Base-by-base conservation (phyloP, 192 early-diverging fungal species). In the Paraglomus occultum region DNA sequence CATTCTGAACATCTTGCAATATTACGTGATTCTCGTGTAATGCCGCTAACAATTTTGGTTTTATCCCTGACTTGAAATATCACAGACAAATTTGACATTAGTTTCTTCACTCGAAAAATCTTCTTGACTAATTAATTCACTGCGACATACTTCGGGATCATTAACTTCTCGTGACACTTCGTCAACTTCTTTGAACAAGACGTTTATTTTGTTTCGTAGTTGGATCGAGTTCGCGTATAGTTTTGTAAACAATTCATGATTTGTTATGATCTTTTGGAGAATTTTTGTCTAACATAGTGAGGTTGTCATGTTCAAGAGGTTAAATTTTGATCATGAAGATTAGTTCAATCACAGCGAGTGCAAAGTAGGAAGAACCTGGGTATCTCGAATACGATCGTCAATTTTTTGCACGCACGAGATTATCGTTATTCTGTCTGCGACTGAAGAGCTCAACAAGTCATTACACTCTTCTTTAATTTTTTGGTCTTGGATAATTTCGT, bases 101-200 rank as follows among this genome's bases (percentile, higher is more conserved):
- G 31, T 31, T 31, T 31, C 31, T 31, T 3, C 31, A 31, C 31
- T 31, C 31, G 31, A 31, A 31, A 31, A 31, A n/a, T n/a, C n/a
- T n/a, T 31, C 31, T 31, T 3, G 31, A 2, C 31, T 31, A 31
- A 31, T 31, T 31, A 46, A 48, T 42, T 39, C 18, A 4, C 44
- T 53, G n/a, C n/a, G 57, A 38, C 22, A 46, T 70, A 70, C 67
- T 44, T 70, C 67, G 9, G 67, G 20, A 59, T 38, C 9, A 70
- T 70, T 46, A 9, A 70, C 12, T 49, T 45, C 45, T 49, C 23
- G n/a, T 18, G 53, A 59, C 43, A 70, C 55, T 18, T 18, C n/a
- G 12, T 70, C 55, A 14, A 50, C 8, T 5, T 70, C 67, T 31
- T 10, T 48, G 22, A 55, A 70, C 4, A 70, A 22, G 49, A 20